phyloP scores from a whole-genome alignment of 805 yeast genomes.

The Saccharomyces eubayanus region DNA sequence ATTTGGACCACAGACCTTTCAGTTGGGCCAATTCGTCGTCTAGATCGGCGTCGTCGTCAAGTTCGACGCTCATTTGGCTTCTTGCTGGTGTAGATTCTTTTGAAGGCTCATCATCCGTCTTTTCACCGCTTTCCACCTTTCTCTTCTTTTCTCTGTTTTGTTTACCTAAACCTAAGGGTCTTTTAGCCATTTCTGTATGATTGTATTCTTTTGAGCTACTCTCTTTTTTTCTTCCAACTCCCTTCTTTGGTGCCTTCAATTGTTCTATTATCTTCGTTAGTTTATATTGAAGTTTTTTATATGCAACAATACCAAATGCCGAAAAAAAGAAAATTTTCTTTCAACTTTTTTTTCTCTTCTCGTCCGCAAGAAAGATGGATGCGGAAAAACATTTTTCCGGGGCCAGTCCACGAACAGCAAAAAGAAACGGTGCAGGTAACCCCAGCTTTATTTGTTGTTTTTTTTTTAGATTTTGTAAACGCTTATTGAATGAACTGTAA shows the following conservation, averaged over 20 bases:
- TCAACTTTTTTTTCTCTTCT: background rate
- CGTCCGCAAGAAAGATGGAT: background rate
- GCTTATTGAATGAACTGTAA: background rate
- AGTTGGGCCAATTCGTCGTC: conserved; percentile 76
- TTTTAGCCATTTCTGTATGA: conserved; percentile 43
- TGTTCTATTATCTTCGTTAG: background rate
- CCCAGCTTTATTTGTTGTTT: background rate
- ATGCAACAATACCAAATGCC: background rate
- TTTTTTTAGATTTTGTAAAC: background rate
- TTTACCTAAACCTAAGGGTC: conserved; percentile 58
- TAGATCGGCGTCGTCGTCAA: conserved; percentile 61
- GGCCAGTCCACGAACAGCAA: background rate
- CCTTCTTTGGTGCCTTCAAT: background rate
- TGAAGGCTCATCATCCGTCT: conserved; percentile 9
- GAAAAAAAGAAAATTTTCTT: background rate
- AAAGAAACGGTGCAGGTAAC: background rate
- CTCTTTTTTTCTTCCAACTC: background rate
- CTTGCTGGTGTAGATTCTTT: conserved; percentile 25
- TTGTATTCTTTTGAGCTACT: background rate
- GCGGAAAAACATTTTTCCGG: background rate
- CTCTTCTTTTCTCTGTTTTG: conserved; percentile 38
- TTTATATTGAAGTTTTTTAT: background rate
- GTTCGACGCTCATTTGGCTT: conserved; percentile 50
- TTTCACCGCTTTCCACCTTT: conserved; percentile 13
- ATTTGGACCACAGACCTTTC: conserved; percentile 63